Conservation (phyloP, 2,329 filamentous ascomycete genomes). For the Sphaerulina musiva region DNA sequence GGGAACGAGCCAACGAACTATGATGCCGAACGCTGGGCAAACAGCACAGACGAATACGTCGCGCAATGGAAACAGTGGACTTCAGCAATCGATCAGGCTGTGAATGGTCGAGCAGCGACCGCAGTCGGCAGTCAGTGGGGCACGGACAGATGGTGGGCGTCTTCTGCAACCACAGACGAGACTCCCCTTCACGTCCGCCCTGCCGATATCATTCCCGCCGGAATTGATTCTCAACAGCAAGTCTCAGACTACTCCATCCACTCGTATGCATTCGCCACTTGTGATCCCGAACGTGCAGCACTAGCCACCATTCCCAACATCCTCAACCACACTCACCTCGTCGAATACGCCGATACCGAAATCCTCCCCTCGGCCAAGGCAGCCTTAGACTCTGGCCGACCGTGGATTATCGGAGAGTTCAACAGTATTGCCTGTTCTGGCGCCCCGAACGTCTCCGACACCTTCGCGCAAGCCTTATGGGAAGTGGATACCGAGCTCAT, state of each 20-base stretch:
- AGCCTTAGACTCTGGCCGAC: constrained; percentile 24
- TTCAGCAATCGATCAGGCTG: constrained; percentile 24
- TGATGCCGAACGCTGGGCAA: constrained; percentile 21
- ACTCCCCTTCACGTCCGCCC: constrained; percentile 27
- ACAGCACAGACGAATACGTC: constrained; percentile 27
- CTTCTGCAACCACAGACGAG: constrained; percentile 28
- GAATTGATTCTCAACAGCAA: constrained; percentile 23
- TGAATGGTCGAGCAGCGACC: constrained; percentile 11
- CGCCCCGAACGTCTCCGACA: constrained; percentile 37
- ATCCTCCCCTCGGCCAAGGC: constrained; percentile 29
- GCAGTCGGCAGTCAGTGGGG: constrained; percentile 8
- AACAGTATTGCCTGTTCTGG: constrained; percentile 40
- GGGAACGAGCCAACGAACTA: constrained; percentile 32
- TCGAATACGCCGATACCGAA: constrained; percentile 26
- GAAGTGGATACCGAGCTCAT: constrained; percentile 36
- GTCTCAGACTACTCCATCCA: constrained; percentile 30
- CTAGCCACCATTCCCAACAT: constrained; percentile 28
- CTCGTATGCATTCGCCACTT: constrained; percentile 30
- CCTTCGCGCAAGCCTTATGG: constrained; percentile 40
- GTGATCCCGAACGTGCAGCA: constrained; percentile 23
- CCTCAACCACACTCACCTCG: constrained; percentile 28
- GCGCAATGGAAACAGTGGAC: constrained; percentile 31
- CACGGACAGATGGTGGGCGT: constrained; percentile 26
- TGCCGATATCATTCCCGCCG: constrained; percentile 28
- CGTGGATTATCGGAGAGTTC: constrained; percentile 37